Evolutionary conservation across 1,139 yeast genomes (phyloP).

Genomic region (Diutina pseudorugosa): DNA sequence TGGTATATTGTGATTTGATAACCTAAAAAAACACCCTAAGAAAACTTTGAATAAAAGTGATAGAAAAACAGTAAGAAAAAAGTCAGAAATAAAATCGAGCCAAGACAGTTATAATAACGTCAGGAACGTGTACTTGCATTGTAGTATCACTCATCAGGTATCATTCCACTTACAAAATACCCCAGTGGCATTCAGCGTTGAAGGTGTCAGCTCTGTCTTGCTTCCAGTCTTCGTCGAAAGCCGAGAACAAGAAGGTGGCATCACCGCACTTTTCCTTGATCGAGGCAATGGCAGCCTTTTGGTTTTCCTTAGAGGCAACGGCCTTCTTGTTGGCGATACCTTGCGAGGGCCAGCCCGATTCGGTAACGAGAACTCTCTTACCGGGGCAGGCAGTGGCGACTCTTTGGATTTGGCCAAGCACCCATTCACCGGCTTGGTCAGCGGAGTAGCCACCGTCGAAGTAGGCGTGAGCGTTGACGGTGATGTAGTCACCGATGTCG

Average conservation of each 20-base stretch:
- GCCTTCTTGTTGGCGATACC: constrained; percentile 44
- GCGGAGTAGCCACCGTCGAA: constrained; percentile 64
- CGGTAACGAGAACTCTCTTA: constrained; percentile 40
- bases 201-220: constrained; percentile 41
- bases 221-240: constrained; percentile 73
- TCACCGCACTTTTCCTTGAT: constrained; percentile 42
- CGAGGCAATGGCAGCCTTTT: constrained; percentile 45
- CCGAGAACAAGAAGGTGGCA: constrained; percentile 52
- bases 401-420: constrained; percentile 30
- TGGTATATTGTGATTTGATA: background rate
- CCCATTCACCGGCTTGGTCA: constrained; percentile 58
- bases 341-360: constrained; percentile 74
- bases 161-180: constrained; percentile 20
- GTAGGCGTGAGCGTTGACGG: constrained; percentile 73
- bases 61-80: background rate
- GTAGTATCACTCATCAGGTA: background rate
- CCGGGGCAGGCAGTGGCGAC: background rate
- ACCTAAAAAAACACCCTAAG: background rate
- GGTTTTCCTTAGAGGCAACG: constrained; percentile 58
- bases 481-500: constrained; percentile 61
- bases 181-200: constrained; percentile 67
- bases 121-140: background rate
- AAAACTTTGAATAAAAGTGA: background rate
- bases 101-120: constrained; percentile 3
- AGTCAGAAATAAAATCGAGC: background rate